phyloP scores from a whole-genome alignment of 495 filamentous ascomycete species.

The Rusavskia elegans region DNA sequence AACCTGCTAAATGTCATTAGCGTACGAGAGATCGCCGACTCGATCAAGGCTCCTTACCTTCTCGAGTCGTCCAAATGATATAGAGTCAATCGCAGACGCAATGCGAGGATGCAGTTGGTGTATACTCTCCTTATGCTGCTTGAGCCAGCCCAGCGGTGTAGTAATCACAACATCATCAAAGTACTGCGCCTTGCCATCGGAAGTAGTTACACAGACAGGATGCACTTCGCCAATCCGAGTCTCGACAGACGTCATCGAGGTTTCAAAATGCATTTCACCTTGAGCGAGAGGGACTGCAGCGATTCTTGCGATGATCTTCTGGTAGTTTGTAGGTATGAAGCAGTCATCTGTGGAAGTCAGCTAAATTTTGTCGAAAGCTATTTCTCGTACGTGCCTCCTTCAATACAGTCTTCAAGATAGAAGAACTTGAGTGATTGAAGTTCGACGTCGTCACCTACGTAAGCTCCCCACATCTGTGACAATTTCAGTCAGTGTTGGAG shows the following conservation, averaged over 20 bases:
- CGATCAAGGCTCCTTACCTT: conserved; percentile 29
- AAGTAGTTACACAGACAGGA: conserved; percentile 30
- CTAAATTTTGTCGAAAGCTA: not conserved
- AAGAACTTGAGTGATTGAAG: conserved; percentile 80
- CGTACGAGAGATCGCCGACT: not conserved
- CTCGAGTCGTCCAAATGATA: conserved; percentile 75
- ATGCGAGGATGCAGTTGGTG: conserved; percentile 56
- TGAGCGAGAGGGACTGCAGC: conserved; percentile 43
- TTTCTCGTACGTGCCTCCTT: conserved; percentile 41
- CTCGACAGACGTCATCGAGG: conserved; percentile 35
- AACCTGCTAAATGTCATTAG: conserved; percentile 14
- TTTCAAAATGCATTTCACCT: conserved; percentile 41
- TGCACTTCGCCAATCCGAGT: conserved; percentile 15
- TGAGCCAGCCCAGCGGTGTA: conserved; percentile 72
- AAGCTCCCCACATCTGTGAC: conserved; percentile 70
- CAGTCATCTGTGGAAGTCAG: conserved; percentile 45
- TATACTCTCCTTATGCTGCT: conserved; percentile 44
- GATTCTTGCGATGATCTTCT: conserved; percentile 52
- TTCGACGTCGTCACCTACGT: conserved; percentile 63
- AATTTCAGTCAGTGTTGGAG: no score
- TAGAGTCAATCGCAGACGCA: conserved; percentile 49
- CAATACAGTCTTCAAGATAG: conserved; percentile 82
- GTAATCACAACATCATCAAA: conserved; percentile 83
- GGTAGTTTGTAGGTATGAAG: conserved; percentile 73
- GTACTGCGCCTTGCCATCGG: conserved; percentile 30